Evolutionary conservation across 1,284 basidiomycete genomes (phyloP).

Genomic region (Peniophora sp.): DNA sequence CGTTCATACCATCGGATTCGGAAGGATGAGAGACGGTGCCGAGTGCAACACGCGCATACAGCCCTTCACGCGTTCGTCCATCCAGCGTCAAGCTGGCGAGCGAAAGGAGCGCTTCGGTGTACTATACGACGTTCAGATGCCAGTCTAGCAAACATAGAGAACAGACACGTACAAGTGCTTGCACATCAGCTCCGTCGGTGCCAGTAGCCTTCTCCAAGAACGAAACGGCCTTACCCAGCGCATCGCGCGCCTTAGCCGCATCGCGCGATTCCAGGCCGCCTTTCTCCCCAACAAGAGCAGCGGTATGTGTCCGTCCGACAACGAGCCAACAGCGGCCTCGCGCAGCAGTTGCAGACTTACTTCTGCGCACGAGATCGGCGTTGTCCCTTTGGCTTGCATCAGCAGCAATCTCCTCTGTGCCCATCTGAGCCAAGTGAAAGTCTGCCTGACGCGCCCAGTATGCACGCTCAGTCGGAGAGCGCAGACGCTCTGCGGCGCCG

Average conservation of each 20-base stretch:
- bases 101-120: slow-evolving; percentile 48
- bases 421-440: slow-evolving; percentile 52
- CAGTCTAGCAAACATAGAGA: neutral
- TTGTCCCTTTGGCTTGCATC: slow-evolving; percentile 27
- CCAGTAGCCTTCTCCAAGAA: slow-evolving; percentile 46
- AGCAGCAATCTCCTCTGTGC: slow-evolving; percentile 21
- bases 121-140: slow-evolving; percentile 12
- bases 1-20: too few species aligned
- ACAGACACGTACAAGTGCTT: slow-evolving; percentile 21
- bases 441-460: slow-evolving; percentile 57
- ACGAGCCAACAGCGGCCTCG: slow-evolving; percentile 49
- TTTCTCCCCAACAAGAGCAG: slow-evolving; percentile 34
- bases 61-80: slow-evolving; percentile 36
- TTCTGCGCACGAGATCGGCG: slow-evolving; percentile 32
- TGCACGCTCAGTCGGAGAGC: slow-evolving; percentile 31
- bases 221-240: slow-evolving; percentile 34
- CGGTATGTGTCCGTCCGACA: slow-evolving; percentile 45
- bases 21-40: too few species aligned
- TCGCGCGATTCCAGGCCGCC: slow-evolving; percentile 32
- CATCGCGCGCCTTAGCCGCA: slow-evolving; percentile 44
- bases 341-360: slow-evolving; percentile 31
- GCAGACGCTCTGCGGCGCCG: slow-evolving; percentile 46
- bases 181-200: slow-evolving; percentile 25
- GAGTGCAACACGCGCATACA: slow-evolving; percentile 30
- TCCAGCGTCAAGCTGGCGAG: slow-evolving; percentile 49